Evolutionary conservation across 768 basidiomycete genomes (phyloP), one percentile per base, ranked within the genome.

Genomic region (Agaricus sinodeliciosus): DNA sequence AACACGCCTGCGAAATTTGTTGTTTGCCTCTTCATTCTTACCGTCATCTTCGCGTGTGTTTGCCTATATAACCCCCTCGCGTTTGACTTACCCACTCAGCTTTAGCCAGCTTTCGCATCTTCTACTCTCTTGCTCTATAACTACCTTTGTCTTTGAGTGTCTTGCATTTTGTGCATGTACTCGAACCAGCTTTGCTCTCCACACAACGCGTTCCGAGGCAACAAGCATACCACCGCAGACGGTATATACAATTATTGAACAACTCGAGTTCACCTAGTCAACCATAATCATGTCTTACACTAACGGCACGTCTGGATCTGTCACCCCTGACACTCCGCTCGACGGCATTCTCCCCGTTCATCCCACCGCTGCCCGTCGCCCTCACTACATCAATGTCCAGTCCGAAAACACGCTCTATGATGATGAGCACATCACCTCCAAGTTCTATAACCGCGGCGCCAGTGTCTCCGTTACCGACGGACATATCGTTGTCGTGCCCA

Each of bases 181-280:
- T 90, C 88, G 59, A 94, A 94, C 88, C 85, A 86, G 69, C 87
- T 94, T 61, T 84, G 86, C 71, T 88, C 86, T 71, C 75, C 82
- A 60, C 92, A 94, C 76, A 94, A 94, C 75, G 78, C 80, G 62
- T 80, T 88, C 75, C 79, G 90, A 83, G 93, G 93, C 76, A 69
- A 65, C 63, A 93, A 89, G 68, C 93, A 94, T 78, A 82, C 86
- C 60, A 72, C 73, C 65, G 80, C 88, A 60, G 81, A 83, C 59
- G 80, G 85, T 64, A 66, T 90, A 49, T 75, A 75, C 72, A 63
- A 72, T 67, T 68, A 55, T 57, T 55, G 58, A 19, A 48, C 9
- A 55, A 57, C 42, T 59, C 57, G 48, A 31, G 31, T 11, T 50
- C 58, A 57, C 56, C 52, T 57, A 54, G 15, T 39, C 48, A 53